Percentiles rank a stretch among this genome's conserved stretches.
Evolutionary conservation across 2,329 filamentous ascomycete species (phyloP).

Genomic region (Pseudocercospora cruenta): DNA sequence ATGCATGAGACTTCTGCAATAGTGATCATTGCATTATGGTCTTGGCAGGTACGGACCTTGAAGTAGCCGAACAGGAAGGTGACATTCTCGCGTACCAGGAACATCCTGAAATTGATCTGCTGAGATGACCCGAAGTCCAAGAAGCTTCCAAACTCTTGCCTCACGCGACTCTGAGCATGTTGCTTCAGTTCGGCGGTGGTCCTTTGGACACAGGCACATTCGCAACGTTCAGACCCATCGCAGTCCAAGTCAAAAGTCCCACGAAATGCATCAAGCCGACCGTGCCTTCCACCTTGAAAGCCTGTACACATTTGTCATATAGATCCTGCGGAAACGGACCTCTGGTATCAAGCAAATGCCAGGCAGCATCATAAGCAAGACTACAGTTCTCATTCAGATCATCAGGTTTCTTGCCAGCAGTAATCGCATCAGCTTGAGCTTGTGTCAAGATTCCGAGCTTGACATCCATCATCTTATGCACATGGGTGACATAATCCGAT

Average conservation of each 20-base stretch:
- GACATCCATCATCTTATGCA: conserved; percentile 21
- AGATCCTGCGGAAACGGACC: conserved; percentile 24
- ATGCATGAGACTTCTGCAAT: neutral
- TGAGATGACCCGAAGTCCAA: too few species aligned
- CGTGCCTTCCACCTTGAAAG: conserved; percentile 26
- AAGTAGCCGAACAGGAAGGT: too few species aligned
- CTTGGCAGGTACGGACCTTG: too few species aligned
- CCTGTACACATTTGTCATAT: conserved; percentile 22
- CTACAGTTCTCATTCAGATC: conserved; percentile 23
- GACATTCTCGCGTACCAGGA: too few species aligned
- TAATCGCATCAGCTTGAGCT: conserved; percentile 13
- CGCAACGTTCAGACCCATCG: conserved; percentile 29
- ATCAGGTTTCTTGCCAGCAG: conserved; percentile 23
- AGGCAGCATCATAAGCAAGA: conserved; percentile 29
- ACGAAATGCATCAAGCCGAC: conserved; percentile 28
- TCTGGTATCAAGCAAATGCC: conserved; percentile 20
- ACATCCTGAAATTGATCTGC: too few species aligned
- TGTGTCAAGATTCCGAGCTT: conserved; percentile 8
- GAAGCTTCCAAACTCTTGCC: neutral
- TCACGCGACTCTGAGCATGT: neutral
- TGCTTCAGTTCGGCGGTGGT: neutral
- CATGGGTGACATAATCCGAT: conserved; percentile 19
- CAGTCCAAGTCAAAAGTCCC: conserved; percentile 27
- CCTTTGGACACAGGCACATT: conserved; percentile 12
- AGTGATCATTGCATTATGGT: neutral